Evolutionary conservation across 2,329 filamentous ascomycete species (phyloP), one percentile per base, ranked within the genome.

Genomic region (Lachnum nothofagi): DNA sequence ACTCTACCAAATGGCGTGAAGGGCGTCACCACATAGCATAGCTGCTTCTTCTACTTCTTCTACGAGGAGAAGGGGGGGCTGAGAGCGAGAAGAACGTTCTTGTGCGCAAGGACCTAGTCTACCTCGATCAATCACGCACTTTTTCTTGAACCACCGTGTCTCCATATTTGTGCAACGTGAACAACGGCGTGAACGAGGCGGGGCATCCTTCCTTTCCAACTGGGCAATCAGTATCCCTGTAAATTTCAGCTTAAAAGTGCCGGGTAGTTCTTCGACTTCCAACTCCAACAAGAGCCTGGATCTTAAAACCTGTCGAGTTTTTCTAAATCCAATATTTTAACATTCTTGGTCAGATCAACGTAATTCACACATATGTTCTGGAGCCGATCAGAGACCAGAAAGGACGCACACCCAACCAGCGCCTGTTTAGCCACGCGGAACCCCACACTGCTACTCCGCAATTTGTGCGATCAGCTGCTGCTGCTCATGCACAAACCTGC

Each of bases 21-120:
- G 49, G 61, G 60, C 53, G 60, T 61, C 54, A 57, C 22, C 51
- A 54, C 49, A 54, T 52, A 48, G 55, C 54, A 58, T 58, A 29
- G 42, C 51, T 58, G 44, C 50, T 56, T 50, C 49, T 47, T 42
- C 31, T 37, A 12, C n/a, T 44, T n/a, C n/a, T n/a, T n/a, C n/a
- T n/a, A n/a, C n/a, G n/a, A n/a, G n/a, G n/a, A n/a, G n/a, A n/a
- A n/a, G n/a, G n/a, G 25, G 25, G 25, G 12, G 25, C 12, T 27
- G 25, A 27, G 25, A 12, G 25, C 12, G 25, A 27, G 25, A 12
- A 27, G 25, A 6, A 27, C 25, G 6, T 27, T 48, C 47, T 52
- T 45, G 44, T 42, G 25, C 44, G 48, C 46, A 48, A 46, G 42
- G 47, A 46, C 43, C 33, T 35, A 48, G 44, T 44, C 47, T 44